Conservation (phyloP, 169 alveolate genomes). For the Besnoitia besnoiti region DNA sequence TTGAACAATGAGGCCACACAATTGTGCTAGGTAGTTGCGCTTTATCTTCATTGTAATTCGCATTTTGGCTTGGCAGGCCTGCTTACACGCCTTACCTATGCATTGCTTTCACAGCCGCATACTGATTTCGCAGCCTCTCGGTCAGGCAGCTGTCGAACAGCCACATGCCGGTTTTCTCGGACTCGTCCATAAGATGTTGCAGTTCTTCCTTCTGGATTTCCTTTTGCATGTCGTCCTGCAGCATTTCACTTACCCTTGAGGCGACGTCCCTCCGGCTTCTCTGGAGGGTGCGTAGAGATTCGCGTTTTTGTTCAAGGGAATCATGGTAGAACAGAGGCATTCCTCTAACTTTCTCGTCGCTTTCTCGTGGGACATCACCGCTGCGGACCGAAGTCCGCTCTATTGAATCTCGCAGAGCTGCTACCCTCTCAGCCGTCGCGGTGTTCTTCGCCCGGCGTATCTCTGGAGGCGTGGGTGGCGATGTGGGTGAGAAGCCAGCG, state of each 20-base stretch:
- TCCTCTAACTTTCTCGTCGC: not conserved
- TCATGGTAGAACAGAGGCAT: not conserved
- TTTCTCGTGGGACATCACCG: not conserved
- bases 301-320: not conserved
- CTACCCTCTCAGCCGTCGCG: not conserved
- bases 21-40: too few relatives aligned
- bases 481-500: not conserved
- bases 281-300: slow-evolving; percentile 46
- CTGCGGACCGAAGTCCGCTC: not conserved
- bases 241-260: not conserved
- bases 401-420: not conserved
- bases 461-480: not conserved
- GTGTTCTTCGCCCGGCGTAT: not conserved
- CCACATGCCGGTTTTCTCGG: not conserved
- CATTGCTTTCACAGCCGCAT: not conserved
- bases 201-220: not conserved
- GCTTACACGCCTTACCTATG: slow-evolving; percentile 6
- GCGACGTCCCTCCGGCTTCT: slow-evolving; percentile 34
- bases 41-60: too few relatives aligned
- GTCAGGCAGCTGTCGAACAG: not conserved
- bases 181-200: not conserved
- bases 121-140: not conserved
- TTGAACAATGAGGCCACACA: too few relatives aligned
- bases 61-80: too few relatives aligned
- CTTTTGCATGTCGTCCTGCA: slow-evolving; percentile 30